Conservation (phyloP, 169 alveolate genomes). For the Amoebophrya sp. region DNA sequence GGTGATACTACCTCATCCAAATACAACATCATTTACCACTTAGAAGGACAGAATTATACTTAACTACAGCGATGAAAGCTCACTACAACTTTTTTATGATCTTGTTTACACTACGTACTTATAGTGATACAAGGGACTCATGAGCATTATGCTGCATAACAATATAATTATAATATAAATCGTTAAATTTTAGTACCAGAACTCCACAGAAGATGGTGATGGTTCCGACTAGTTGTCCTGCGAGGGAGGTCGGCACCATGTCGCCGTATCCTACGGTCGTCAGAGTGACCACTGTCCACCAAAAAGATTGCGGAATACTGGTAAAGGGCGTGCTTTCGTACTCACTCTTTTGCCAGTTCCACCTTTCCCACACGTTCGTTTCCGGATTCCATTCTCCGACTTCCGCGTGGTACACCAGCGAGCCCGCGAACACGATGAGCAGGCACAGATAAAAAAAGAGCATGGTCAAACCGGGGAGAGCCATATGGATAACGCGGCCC, state of each 20-base stretch:
- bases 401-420: not conserved
- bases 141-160: too few relatives aligned
- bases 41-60: too few relatives aligned
- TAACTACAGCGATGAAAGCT: too few relatives aligned
- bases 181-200: too few relatives aligned
- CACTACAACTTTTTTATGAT: too few relatives aligned
- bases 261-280: not conserved
- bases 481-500: not conserved
- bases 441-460: not conserved
- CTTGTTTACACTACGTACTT: too few relatives aligned
- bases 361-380: not conserved
- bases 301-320: not conserved
- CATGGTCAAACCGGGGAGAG: not conserved
- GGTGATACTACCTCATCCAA: too few relatives aligned
- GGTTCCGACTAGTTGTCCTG: not conserved
- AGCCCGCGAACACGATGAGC: not conserved
- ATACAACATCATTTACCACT: too few relatives aligned
- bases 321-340: not conserved
- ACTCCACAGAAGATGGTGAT: not conserved
- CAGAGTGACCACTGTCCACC: not conserved
- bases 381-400: not conserved
- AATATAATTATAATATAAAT: too few relatives aligned
- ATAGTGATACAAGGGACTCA: too few relatives aligned
- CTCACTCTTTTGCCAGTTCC: not conserved
- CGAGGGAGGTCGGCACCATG: not conserved